Evolutionary conservation across 2,329 filamentous ascomycete genomes (phyloP).

Genomic region (Leptographium procerum): DNA sequence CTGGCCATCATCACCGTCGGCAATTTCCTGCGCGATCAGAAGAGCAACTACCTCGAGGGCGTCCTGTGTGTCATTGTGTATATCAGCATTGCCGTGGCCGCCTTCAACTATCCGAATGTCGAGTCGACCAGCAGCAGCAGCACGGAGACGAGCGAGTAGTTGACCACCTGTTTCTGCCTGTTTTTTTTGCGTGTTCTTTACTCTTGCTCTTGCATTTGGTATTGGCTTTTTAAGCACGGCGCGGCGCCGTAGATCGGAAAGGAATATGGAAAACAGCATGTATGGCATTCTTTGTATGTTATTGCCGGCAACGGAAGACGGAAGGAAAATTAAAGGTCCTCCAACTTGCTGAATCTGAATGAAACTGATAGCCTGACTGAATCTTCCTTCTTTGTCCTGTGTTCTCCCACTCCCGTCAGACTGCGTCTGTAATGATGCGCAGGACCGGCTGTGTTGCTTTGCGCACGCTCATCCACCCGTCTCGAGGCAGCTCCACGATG

Average conservation of each 20-base stretch:
- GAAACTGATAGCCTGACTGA: too few species aligned
- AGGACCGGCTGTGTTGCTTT: slow-evolving; percentile 32
- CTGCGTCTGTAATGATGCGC: slow-evolving; percentile 28
- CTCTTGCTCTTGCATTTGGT: not conserved
- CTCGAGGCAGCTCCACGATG: slow-evolving; percentile 61
- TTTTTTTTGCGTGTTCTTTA: too few species aligned
- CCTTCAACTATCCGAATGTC: slow-evolving; percentile 14
- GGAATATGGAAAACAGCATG: not conserved
- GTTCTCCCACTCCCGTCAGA: not conserved
- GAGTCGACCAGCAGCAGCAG: too few species aligned
- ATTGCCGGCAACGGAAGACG: not conserved
- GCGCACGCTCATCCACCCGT: slow-evolving; percentile 59
- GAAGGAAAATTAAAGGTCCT: too few species aligned
- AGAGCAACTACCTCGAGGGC: slow-evolving; percentile 85
- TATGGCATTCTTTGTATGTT: not conserved
- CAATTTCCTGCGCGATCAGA: slow-evolving; percentile 76
- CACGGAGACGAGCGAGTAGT: not conserved
- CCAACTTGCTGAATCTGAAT: too few species aligned
- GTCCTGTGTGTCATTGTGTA: slow-evolving; percentile 63
- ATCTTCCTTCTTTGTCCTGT: not conserved
- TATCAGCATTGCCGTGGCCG: slow-evolving; percentile 43
- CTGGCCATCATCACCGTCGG: slow-evolving; percentile 79
- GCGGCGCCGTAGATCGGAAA: not conserved
- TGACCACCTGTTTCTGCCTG: not conserved
- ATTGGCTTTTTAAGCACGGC: not conserved